Evolutionary conservation across 2,329 filamentous ascomycete species (phyloP).

Genomic region (Coleophoma crateriformis): DNA sequence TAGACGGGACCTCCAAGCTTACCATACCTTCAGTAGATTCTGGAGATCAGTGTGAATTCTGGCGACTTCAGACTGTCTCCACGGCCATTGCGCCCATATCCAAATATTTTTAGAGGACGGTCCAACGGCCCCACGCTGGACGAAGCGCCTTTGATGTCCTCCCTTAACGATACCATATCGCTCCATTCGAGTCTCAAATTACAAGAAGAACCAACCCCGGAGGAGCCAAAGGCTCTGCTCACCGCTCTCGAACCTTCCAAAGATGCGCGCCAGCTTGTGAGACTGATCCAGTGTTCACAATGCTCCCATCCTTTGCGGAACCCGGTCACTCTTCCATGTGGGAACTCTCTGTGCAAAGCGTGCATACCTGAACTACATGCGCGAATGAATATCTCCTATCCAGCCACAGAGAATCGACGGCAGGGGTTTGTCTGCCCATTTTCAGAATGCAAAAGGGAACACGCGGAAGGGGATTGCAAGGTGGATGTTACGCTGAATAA

Average conservation of each 20-base stretch:
- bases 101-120: constrained; percentile 3
- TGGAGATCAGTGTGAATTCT: not conserved
- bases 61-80: not conserved
- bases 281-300: constrained; percentile 69
- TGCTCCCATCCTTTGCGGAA: constrained; percentile 65
- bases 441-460: constrained; percentile 58
- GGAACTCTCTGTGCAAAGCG: constrained; percentile 66
- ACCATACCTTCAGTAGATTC: too few relatives aligned
- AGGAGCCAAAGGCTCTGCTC: constrained; percentile 1
- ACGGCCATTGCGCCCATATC: constrained; percentile 5
- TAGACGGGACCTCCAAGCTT: not conserved
- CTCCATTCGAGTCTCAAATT: constrained; percentile 10
- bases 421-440: constrained; percentile 74
- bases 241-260: constrained; percentile 38
- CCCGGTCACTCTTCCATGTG: constrained; percentile 76
- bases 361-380: constrained; percentile 66
- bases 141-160: constrained; percentile 14
- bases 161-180: constrained; percentile 9
- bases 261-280: constrained; percentile 60
- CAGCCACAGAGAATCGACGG: constrained; percentile 58
- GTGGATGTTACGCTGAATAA: constrained; percentile 73
- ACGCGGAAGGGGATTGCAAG: constrained; percentile 71
- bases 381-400: constrained; percentile 71
- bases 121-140: constrained; percentile 10
- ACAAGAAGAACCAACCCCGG: constrained; percentile 1